Evolutionary conservation across 2,329 filamentous ascomycete species (phyloP).

Genomic region (Trichophyton schoenleinii): DNA sequence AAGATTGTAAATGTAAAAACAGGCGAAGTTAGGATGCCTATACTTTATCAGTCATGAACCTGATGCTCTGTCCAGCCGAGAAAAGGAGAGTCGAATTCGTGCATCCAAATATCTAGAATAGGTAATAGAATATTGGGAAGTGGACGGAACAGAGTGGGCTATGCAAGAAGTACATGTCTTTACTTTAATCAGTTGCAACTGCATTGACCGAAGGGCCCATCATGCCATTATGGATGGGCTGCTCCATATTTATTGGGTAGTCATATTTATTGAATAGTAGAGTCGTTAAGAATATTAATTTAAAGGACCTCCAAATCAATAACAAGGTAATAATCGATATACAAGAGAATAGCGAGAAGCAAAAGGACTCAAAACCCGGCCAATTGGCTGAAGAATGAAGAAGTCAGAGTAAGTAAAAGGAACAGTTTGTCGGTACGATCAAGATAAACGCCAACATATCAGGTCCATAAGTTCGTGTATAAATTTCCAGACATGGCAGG

Average conservation of each 20-base stretch:
- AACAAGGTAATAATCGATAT: background rate
- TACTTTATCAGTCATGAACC: background rate
- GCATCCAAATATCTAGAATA: slow-evolving; percentile 6
- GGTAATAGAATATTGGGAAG: background rate
- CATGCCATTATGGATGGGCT: too few relatives aligned
- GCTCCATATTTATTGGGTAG: too few relatives aligned
- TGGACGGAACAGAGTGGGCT: background rate
- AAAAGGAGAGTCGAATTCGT: slow-evolving; percentile 5
- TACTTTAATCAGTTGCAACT: background rate
- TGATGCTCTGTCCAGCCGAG: slow-evolving; percentile 2
- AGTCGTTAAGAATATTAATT: background rate
- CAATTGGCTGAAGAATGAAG: background rate
- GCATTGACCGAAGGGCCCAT: background rate
- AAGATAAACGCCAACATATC: background rate
- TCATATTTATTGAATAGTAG: background rate
- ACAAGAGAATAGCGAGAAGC: background rate
- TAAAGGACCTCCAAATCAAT: background rate
- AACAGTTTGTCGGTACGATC: background rate
- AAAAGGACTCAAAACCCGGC: background rate
- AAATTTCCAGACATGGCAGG: background rate
- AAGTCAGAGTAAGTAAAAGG: background rate
- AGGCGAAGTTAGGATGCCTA: background rate
- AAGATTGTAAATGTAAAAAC: background rate
- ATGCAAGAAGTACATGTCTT: background rate
- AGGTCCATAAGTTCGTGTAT: background rate